A percentile compares a stretch with the other conserved stretches of the same genome.
Evolutionary conservation across 352 stramenopile species (phyloP).

Genomic region (Saprolegnia parasitica): DNA sequence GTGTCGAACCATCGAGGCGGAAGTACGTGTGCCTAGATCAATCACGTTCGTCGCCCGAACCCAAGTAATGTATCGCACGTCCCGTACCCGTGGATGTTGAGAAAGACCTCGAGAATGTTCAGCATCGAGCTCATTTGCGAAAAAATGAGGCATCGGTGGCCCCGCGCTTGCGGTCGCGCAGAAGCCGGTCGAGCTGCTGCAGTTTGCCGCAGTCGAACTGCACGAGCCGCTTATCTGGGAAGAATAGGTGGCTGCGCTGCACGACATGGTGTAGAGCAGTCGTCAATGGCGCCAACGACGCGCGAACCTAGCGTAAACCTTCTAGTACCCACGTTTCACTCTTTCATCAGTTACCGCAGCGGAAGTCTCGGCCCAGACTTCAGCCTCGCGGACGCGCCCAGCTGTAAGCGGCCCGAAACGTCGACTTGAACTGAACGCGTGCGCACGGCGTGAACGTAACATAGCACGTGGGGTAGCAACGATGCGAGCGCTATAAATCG

Average conservation of each 20-base stretch:
- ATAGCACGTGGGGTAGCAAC: conserved; percentile 61
- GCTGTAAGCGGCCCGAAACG: conserved; percentile 30
- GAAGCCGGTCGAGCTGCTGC: conserved; percentile 83
- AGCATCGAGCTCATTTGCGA: conserved; percentile 99
- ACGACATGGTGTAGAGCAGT: conserved; percentile 12
- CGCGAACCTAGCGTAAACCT: no score
- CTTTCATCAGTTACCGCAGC: not conserved
- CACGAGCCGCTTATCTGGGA: conserved; percentile 96
- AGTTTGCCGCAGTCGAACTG: conserved; percentile 97
- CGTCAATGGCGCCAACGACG: not conserved
- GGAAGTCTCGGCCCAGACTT: not conserved
- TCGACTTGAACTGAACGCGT: conserved; percentile 38
- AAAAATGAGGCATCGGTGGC: conserved; percentile 94
- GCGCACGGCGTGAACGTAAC: conserved; percentile 66
- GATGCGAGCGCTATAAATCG: conserved; percentile 42
- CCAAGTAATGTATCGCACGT: not conserved
- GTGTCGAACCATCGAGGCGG: conserved; percentile 95
- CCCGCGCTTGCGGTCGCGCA: conserved; percentile 94
- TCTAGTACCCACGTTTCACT: no score
- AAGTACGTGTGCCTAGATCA: conserved; percentile 89
- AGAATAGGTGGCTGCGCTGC: conserved; percentile 74
- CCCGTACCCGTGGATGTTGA: conserved; percentile 93
- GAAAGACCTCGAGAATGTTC: conserved; percentile 98
- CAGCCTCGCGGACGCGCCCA: conserved; percentile 21
- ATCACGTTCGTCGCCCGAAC: not conserved